Conservation (phyloP, 805 yeast species). For the Clavispora carvajalis region DNA sequence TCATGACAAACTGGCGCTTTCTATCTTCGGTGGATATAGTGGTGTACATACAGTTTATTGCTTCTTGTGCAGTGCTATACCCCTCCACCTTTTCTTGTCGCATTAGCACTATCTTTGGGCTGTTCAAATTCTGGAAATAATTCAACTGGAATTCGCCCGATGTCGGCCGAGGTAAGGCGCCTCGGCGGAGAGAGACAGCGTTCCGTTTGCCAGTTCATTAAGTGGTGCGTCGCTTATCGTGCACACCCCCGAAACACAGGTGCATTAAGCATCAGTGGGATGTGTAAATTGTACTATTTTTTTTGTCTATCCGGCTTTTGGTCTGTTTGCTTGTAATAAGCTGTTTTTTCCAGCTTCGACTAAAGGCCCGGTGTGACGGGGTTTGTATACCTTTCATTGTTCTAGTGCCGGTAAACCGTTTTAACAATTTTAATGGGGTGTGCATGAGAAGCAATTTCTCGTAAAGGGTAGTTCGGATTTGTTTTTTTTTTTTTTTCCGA, state of each 20-base stretch:
- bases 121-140: no score
- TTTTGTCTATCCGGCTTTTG: no score
- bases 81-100: neutral
- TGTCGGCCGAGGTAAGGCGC: no score
- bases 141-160: no score
- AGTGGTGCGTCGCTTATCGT: conserved; percentile 1
- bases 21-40: no score
- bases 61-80: neutral
- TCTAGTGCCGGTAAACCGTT: neutral
- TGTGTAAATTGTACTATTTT: neutral
- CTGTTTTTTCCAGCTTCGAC: no score
- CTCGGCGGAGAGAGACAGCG: no score
- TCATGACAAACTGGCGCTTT: no score
- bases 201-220: neutral
- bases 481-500: conserved; percentile 1
- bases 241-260: neutral
- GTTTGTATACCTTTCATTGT: neutral
- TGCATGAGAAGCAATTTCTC: neutral
- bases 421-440: neutral
- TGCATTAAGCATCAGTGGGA: neutral
- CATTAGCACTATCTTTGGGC: no score
- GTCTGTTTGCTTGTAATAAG: no score
- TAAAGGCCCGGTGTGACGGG: no score
- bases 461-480: neutral
- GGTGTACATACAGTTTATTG: neutral